phyloP scores from a whole-genome alignment of 441 rosid genomes.

The Euphorbia celastroides region DNA sequence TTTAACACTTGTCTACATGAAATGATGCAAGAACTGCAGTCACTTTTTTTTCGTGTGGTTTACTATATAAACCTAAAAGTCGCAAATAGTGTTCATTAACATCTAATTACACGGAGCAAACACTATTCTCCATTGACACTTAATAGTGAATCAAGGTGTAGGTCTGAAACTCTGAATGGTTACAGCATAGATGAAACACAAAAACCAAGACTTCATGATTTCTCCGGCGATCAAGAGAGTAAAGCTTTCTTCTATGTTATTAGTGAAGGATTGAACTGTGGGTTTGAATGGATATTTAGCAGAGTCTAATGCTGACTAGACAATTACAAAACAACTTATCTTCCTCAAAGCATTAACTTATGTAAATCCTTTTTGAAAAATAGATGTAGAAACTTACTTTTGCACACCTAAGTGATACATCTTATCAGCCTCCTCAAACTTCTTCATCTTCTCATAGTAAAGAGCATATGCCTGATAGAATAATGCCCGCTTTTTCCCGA shows the following conservation, averaged over 20 bases:
- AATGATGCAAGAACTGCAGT: neutral
- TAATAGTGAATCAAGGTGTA: neutral
- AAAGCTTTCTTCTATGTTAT: neutral
- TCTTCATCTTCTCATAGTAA: constrained; percentile 79
- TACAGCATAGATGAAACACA: neutral
- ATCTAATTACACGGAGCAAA: neutral
- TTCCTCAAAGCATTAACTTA: neutral
- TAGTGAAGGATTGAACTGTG: neutral
- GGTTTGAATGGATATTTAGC: neutral
- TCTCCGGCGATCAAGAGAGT: neutral
- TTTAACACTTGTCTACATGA: neutral
- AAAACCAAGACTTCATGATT: neutral
- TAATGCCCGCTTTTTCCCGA: constrained; percentile 61
- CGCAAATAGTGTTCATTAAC: neutral
- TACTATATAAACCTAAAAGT: neutral
- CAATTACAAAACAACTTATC: neutral
- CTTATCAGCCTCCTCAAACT: constrained; percentile 81
- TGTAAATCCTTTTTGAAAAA: neutral
- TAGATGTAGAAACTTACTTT: constrained; percentile 48
- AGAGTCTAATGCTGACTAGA: neutral
- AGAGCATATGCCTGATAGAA: constrained; percentile 95
- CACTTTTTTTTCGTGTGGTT: neutral
- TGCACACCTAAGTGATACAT: constrained; percentile 77
- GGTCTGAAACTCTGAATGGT: neutral
- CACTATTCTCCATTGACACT: neutral